Conservation (phyloP, 83 land plant species). For the Picea abies region DNA sequence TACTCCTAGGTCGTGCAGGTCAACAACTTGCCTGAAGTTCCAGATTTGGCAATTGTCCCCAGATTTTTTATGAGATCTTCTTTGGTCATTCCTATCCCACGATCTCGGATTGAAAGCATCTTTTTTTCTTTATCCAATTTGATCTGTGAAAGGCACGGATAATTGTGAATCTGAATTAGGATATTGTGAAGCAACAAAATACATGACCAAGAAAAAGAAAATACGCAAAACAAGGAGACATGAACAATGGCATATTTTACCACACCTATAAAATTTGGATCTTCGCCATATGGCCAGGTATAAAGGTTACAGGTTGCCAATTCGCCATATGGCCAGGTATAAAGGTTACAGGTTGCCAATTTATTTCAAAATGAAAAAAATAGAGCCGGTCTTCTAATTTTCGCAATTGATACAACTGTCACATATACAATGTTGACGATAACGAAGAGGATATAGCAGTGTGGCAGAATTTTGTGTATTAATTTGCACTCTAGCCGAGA, state of each 20-base stretch:
- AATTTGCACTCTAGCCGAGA: too few species aligned
- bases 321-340: background rate
- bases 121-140: conserved; percentile 94
- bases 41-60: conserved; percentile 99
- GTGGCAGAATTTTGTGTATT: too few species aligned
- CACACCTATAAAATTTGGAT: background rate
- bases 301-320: too few species aligned
- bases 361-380: too few species aligned
- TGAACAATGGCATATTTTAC: too few species aligned
- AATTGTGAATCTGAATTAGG: too few species aligned
- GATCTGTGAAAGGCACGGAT: conserved; percentile 44
- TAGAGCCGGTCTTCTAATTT: too few species aligned
- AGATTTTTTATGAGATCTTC: conserved; percentile 97
- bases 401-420: too few species aligned
- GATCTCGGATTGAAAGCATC: conserved; percentile 83
- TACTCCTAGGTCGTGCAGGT: background rate
- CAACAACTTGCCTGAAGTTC: conserved; percentile 82
- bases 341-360: too few species aligned
- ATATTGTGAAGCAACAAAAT: background rate
- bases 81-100: conserved; percentile 99
- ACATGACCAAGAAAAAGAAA: background rate
- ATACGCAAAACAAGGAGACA: background rate
- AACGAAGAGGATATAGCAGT: too few species aligned
- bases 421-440: too few species aligned
- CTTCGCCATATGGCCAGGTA: background rate